These are phyloP conservation scores for Isabelozyma gotoi DNA, from an alignment of 805 yeast genomes.

Conservation along the genomic window DNA sequence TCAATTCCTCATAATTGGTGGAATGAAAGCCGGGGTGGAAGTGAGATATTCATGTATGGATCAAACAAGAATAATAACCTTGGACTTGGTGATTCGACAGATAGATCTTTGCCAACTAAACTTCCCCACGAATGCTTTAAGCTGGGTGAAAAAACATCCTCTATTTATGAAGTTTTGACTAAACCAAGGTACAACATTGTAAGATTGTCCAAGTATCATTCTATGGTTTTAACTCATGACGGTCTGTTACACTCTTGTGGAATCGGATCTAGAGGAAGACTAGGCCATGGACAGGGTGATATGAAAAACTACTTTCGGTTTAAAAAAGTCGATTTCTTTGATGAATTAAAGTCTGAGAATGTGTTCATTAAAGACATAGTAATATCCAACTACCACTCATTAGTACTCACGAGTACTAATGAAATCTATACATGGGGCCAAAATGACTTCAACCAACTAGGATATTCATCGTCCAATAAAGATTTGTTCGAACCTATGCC, in stretches of 20 bases:
- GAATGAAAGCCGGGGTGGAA: slow-evolving; percentile 50
- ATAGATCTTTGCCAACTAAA: slow-evolving; percentile 38
- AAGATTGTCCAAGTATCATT: slow-evolving; percentile 63
- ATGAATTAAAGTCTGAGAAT: slow-evolving; percentile 11
- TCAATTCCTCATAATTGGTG: slow-evolving; percentile 34
- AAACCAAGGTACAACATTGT: slow-evolving; percentile 49
- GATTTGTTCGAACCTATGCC: slow-evolving; percentile 41
- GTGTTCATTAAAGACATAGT: slow-evolving; percentile 37
- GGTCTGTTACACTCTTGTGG: slow-evolving; percentile 64
- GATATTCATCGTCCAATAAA: slow-evolving; percentile 30
- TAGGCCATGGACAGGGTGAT: slow-evolving; percentile 54
- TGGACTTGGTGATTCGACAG: slow-evolving; percentile 66
- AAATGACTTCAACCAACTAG: slow-evolving; percentile 67
- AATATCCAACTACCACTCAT: slow-evolving; percentile 65
- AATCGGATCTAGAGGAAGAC: slow-evolving; percentile 65
- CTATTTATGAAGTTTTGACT: slow-evolving; percentile 12
- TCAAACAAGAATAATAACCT: slow-evolving; percentile 60
- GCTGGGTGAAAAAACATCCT: slow-evolving; percentile 5
- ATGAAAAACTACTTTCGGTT: slow-evolving; percentile 41
- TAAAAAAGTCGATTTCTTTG: slow-evolving; percentile 39
- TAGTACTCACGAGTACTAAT: slow-evolving; percentile 53
- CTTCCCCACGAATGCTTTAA: slow-evolving; percentile 29
- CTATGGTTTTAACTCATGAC: slow-evolving; percentile 56
- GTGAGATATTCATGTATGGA: slow-evolving; percentile 62
- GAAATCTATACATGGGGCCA: slow-evolving; percentile 80